These are phyloP conservation scores for Aspergillus neotritici DNA, from an alignment of 2,329 filamentous ascomycete species.

Conservation along the genomic window DNA sequence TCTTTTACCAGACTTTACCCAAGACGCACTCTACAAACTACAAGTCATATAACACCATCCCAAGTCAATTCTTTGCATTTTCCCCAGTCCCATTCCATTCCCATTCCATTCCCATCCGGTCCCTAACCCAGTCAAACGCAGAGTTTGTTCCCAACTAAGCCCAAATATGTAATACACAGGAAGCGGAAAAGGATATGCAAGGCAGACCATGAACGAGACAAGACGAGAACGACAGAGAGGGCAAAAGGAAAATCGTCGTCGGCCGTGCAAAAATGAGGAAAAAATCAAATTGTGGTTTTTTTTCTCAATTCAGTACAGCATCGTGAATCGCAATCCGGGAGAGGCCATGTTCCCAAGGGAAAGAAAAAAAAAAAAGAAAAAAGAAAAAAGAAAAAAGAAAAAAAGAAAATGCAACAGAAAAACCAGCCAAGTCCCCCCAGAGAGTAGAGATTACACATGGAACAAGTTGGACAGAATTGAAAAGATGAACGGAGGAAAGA, in stretches of 20 bases:
- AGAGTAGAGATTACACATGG: conserved; percentile 40
- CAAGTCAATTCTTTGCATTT: conserved; percentile 20
- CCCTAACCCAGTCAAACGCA: conserved; percentile 20
- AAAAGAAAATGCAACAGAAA: conserved; percentile 19
- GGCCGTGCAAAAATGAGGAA: conserved; percentile 16
- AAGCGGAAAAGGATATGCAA: conserved; percentile 17
- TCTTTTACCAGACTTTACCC: too few species aligned
- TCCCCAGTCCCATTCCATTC: conserved; percentile 2
- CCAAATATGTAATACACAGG: conserved; percentile 22
- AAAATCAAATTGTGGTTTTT: conserved; percentile 21
- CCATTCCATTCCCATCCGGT: conserved; percentile 12
- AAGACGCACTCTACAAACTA: too few species aligned
- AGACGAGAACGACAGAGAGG: conserved; percentile 16
- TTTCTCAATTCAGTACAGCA: conserved; percentile 34
- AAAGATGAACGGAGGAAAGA: conserved; percentile 1
- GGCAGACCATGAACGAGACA: conserved; percentile 3
- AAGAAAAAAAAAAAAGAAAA: conserved; percentile 17
- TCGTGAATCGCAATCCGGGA: conserved; percentile 26
- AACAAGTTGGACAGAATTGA: conserved; percentile 21
- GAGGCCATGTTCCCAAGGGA: conserved; percentile 18
- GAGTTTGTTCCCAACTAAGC: conserved; percentile 18
- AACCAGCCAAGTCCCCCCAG: conserved; percentile 35
- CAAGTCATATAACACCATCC: conserved; percentile 11
- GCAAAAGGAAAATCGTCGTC: conserved; percentile 21
- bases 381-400: conserved; percentile 16